phyloP scores from a whole-genome alignment of 1,284 basidiomycete genomes.

The Pseudomicrostroma phylloplanum region DNA sequence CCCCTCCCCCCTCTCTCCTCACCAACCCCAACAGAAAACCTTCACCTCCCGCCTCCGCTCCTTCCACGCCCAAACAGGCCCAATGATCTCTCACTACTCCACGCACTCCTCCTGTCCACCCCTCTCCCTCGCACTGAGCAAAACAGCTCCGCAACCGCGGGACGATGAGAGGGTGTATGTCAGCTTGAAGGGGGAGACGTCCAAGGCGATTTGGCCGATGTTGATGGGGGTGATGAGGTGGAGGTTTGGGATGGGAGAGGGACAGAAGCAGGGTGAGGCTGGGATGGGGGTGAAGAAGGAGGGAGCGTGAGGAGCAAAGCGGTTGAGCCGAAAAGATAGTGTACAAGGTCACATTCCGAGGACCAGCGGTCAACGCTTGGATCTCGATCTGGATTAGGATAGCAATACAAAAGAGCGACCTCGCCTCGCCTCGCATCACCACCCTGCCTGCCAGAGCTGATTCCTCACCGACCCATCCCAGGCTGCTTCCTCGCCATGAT shows the following conservation, averaged over 20 bases:
- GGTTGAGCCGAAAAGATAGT: background rate
- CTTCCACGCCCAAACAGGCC: conserved; percentile 82
- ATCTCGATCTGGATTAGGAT: too few relatives aligned
- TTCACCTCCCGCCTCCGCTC: conserved; percentile 72
- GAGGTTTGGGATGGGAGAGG: background rate
- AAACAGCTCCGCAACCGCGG: conserved; percentile 9
- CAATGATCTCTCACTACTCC: conserved; percentile 73
- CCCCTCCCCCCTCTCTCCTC: too few relatives aligned
- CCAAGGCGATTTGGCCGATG: conserved; percentile 87
- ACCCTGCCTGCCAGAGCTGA: background rate
- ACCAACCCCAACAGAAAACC: conserved; percentile 52
- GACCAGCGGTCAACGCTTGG: too few relatives aligned
- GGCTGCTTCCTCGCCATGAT: background rate
- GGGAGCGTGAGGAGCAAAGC: background rate
- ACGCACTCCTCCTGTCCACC: conserved; percentile 49
- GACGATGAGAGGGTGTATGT: conserved; percentile 55
- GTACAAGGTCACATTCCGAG: background rate
- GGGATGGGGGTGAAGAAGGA: background rate
- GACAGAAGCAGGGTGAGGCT: background rate
- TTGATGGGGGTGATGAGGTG: conserved; percentile 60
- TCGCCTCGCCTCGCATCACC: background rate
- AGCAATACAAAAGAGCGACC: background rate
- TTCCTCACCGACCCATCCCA: background rate
- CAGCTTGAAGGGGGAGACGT: conserved; percentile 71
- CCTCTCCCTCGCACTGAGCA: conserved; percentile 20